phyloP scores from a whole-genome alignment of 2,329 filamentous ascomycete species.

The Scopulariopsis brevicaulis region DNA sequence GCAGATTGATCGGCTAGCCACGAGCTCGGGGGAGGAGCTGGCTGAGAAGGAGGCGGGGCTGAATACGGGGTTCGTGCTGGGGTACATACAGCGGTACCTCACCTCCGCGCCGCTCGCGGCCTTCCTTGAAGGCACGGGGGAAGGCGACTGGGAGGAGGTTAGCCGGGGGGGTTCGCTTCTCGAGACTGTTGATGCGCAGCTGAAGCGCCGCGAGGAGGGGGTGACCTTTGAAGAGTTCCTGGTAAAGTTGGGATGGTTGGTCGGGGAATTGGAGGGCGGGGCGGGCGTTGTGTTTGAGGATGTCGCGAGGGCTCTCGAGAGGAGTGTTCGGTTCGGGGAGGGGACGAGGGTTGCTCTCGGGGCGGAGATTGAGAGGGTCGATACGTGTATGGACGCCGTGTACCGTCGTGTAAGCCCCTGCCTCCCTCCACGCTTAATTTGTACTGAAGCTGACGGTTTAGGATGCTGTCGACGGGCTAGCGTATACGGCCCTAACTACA shows the following conservation, averaged over 20 bases:
- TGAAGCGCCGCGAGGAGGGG: slow-evolving; percentile 32
- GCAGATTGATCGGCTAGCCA: slow-evolving; percentile 66
- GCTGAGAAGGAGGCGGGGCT: slow-evolving; percentile 68
- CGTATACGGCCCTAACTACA: slow-evolving; percentile 29
- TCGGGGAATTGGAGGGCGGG: slow-evolving; percentile 43
- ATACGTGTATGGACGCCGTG: slow-evolving; percentile 42
- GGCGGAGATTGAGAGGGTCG: slow-evolving; percentile 34
- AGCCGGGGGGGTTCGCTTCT: slow-evolving; percentile 1
- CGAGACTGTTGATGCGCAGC: slow-evolving; percentile 29
- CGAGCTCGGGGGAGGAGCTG: slow-evolving; percentile 55
- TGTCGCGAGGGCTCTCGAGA: slow-evolving; percentile 58
- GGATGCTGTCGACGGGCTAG: slow-evolving; percentile 15
- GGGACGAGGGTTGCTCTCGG: slow-evolving; percentile 32
- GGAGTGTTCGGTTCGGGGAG: slow-evolving; percentile 56
- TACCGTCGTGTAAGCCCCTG: background rate
- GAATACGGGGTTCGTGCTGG: slow-evolving; percentile 60
- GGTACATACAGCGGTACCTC: slow-evolving; percentile 66
- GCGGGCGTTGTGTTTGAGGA: slow-evolving; percentile 52
- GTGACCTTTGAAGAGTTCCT: slow-evolving; percentile 37
- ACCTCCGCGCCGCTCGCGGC: slow-evolving; percentile 51
- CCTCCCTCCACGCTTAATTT: background rate
- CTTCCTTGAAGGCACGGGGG: slow-evolving; percentile 37
- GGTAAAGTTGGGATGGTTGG: slow-evolving; percentile 52
- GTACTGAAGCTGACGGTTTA: background rate
- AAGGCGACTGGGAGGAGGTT: slow-evolving; percentile 3